Percentiles rank a stretch among this genome's conserved stretches.
These are phyloP conservation scores for Aspergillus hancockii DNA, from an alignment of 495 filamentous ascomycete species.

Conservation along the genomic window DNA sequence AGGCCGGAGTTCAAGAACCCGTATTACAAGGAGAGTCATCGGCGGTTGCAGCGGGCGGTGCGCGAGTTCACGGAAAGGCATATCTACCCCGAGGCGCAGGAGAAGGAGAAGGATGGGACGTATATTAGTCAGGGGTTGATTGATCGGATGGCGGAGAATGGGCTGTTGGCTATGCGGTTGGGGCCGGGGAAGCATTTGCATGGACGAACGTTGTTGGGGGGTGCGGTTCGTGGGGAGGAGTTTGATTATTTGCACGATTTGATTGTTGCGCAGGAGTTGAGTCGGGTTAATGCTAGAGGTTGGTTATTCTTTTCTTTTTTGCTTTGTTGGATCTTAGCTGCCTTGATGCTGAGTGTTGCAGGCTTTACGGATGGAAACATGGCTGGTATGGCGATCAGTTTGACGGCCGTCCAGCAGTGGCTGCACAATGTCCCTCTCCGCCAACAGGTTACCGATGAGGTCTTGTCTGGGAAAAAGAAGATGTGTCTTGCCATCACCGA, in stretches of 20 bases:
- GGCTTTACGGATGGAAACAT: constrained; percentile 59
- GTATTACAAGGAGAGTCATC: constrained; percentile 80
- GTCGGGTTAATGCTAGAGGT: constrained; percentile 67
- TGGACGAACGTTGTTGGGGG: constrained; percentile 64
- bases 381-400: constrained; percentile 81
- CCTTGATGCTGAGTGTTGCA: constrained; percentile 18
- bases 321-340: constrained; percentile 43
- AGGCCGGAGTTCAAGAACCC: constrained; percentile 76
- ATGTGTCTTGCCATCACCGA: constrained; percentile 88
- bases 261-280: constrained; percentile 72
- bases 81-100: constrained; percentile 72
- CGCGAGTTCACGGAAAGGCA: constrained; percentile 73
- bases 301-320: not conserved
- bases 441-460: constrained; percentile 66
- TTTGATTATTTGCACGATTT: constrained; percentile 89
- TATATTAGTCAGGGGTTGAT: constrained; percentile 77
- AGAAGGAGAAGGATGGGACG: constrained; percentile 75
- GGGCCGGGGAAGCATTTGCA: constrained; percentile 84
- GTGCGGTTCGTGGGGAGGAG: constrained; percentile 73
- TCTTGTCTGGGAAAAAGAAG: constrained; percentile 80
- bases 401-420: constrained; percentile 82
- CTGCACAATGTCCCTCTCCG: constrained; percentile 66
- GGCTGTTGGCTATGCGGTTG: constrained; percentile 78
- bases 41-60: constrained; percentile 67
- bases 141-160: constrained; percentile 70